Conservation (phyloP, 768 basidiomycete species). For the Collybiopsis luxurians region DNA sequence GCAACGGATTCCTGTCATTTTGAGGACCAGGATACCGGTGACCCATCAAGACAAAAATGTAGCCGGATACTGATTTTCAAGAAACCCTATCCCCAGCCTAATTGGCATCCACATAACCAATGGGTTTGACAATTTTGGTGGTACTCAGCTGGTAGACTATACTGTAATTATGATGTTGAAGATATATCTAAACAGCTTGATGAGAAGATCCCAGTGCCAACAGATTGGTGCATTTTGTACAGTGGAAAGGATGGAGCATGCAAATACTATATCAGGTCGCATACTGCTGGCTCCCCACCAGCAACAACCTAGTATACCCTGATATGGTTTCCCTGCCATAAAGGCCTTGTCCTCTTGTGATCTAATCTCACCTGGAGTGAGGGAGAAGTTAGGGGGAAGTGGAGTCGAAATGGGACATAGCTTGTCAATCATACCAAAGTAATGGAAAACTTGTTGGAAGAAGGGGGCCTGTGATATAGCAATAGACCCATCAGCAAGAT, state of each 20-base stretch:
- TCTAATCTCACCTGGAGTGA: too few species aligned
- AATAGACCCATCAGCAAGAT: background rate
- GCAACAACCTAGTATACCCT: background rate
- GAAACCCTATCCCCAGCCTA: conserved; percentile 23
- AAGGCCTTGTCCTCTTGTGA: too few species aligned
- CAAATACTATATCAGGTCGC: background rate
- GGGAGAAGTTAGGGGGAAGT: too few species aligned
- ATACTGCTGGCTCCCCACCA: background rate
- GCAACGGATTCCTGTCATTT: conserved; percentile 16
- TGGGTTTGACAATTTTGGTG: background rate
- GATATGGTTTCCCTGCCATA: too few species aligned
- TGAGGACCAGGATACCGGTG: conserved; percentile 15
- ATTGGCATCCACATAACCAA: conserved; percentile 29
- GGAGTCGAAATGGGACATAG: too few species aligned
- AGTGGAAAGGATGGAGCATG: background rate
- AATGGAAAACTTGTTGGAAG: too few species aligned
- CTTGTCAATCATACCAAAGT: too few species aligned
- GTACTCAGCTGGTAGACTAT: background rate
- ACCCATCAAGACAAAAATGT: conserved; percentile 15
- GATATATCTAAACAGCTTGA: background rate
- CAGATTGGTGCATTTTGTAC: background rate
- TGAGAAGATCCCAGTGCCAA: background rate
- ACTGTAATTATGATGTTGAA: background rate
- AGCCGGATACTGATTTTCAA: conserved; percentile 19
- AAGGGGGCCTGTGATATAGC: background rate